These are phyloP conservation scores for Penicillium simplicissimum DNA, from an alignment of 495 filamentous ascomycete species.

Conservation along the genomic window DNA sequence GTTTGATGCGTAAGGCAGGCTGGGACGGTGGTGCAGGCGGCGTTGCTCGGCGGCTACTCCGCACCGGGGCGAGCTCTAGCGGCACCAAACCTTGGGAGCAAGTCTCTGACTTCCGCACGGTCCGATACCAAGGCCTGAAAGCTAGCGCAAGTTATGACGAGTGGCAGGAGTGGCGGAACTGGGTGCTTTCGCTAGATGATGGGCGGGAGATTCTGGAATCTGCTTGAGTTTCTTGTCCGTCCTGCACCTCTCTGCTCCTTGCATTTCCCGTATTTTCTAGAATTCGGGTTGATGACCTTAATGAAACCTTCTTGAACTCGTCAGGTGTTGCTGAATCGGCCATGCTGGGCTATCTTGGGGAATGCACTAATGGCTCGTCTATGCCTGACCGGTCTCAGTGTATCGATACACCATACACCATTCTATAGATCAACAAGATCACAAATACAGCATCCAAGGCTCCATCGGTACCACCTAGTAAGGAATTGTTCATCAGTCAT, in stretches of 20 bases:
- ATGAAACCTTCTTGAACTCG: constrained; percentile 10
- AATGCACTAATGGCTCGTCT: background rate
- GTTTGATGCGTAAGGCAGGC: constrained; percentile 91
- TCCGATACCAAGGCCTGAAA: constrained; percentile 79
- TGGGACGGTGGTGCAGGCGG: constrained; percentile 56
- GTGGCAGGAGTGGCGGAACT: constrained; percentile 75
- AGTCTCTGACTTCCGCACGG: constrained; percentile 67
- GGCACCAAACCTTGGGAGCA: constrained; percentile 62
- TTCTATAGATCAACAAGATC: background rate
- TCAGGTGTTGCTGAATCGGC: background rate
- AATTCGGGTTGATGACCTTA: constrained; percentile 8
- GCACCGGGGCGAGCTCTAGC: constrained; percentile 26
- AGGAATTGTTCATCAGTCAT: constrained; percentile 10
- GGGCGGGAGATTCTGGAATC: constrained; percentile 28
- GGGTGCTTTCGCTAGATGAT: constrained; percentile 56
- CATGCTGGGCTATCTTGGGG: background rate
- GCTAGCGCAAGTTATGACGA: constrained; percentile 67
- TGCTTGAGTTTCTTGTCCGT: constrained; percentile 8
- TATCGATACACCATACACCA: background rate
- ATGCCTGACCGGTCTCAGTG: background rate
- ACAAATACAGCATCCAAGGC: background rate
- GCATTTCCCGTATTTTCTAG: background rate
- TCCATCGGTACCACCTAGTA: background rate
- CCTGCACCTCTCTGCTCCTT: background rate
- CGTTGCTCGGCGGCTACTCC: constrained; percentile 51